Evolutionary conservation across 306 rosid species (phyloP).

Genomic region (Hylodesmum podocarpum): DNA sequence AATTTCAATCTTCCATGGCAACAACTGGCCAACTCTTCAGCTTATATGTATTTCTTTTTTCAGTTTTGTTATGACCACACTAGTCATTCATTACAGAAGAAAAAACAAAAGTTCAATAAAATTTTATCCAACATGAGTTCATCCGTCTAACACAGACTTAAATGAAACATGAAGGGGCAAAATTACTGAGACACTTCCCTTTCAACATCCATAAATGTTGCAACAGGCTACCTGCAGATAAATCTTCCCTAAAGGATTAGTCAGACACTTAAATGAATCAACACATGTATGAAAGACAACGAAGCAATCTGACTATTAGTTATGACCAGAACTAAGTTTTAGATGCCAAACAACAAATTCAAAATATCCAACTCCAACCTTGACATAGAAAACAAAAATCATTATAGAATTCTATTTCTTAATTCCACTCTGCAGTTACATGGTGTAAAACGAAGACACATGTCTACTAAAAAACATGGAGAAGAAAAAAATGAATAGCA

Average conservation of each 20-base stretch:
- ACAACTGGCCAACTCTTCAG: slow-evolving; percentile 37
- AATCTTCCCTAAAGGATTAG: slow-evolving; percentile 18
- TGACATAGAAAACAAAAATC: not conserved
- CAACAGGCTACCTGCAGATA: slow-evolving; percentile 59
- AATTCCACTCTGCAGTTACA: not conserved
- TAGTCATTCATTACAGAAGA: slow-evolving; percentile 33
- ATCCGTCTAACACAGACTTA: slow-evolving; percentile 42
- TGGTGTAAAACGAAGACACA: not conserved
- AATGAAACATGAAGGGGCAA: slow-evolving; percentile 37
- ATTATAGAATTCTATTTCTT: slow-evolving; percentile 2
- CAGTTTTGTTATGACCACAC: slow-evolving; percentile 32
- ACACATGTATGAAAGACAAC: slow-evolving; percentile 10
- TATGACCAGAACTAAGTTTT: not conserved
- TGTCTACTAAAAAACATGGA: not conserved
- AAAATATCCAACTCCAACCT: not conserved
- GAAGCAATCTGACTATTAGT: slow-evolving; percentile 16
- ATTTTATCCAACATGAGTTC: slow-evolving; percentile 45
- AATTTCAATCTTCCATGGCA: slow-evolving; percentile 39
- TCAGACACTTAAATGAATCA: slow-evolving; percentile 7
- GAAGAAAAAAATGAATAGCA: not conserved
- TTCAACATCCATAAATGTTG: slow-evolving; percentile 49
- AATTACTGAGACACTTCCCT: slow-evolving; percentile 37
- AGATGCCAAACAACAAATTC: not conserved
- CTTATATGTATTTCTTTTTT: slow-evolving; percentile 32
- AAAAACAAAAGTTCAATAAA: slow-evolving; percentile 34